Evolutionary conservation across 176 grass and related monocot genomes (phyloP).

Genomic region (Stipa capillata): DNA sequence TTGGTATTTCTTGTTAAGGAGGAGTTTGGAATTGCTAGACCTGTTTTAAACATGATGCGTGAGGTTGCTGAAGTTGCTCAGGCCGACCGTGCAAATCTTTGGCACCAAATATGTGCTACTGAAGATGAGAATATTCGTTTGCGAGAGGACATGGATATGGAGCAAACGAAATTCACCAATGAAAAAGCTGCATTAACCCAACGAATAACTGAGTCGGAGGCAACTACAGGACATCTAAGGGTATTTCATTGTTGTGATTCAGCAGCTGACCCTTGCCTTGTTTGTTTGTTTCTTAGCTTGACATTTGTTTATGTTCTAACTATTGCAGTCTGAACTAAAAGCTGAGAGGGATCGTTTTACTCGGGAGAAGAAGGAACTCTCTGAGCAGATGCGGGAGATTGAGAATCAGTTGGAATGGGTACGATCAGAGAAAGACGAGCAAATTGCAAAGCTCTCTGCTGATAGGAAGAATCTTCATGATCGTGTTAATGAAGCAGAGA

Average conservation of each 20-base stretch:
- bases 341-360: slow-evolving; percentile 57
- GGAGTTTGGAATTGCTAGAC: slow-evolving; percentile 56
- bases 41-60: slow-evolving; percentile 74
- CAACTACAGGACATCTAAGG: slow-evolving; percentile 47
- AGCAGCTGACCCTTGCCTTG: slow-evolving; percentile 1
- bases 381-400: slow-evolving; percentile 57
- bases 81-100: slow-evolving; percentile 78
- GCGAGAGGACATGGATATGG: slow-evolving; percentile 64
- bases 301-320: slow-evolving; percentile 29
- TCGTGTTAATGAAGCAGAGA: slow-evolving; percentile 71
- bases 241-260: slow-evolving; percentile 42
- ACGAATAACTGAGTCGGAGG: slow-evolving; percentile 46
- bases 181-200: slow-evolving; percentile 54
- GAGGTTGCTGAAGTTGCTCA: slow-evolving; percentile 80
- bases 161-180: slow-evolving; percentile 50
- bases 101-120: slow-evolving; percentile 73
- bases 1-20: slow-evolving; percentile 89
- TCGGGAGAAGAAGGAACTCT: slow-evolving; percentile 59
- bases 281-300: slow-evolving; percentile 17
- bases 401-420: slow-evolving; percentile 97
- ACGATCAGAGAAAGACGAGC: slow-evolving; percentile 86
- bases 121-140: slow-evolving; percentile 90
- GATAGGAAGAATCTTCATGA: slow-evolving; percentile 73
- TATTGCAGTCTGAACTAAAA: slow-evolving; percentile 74
- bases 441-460: slow-evolving; percentile 63